Base-by-base conservation (phyloP, 2,329 filamentous ascomycete genomes). In the Diaporthe citriasiana region DNA sequence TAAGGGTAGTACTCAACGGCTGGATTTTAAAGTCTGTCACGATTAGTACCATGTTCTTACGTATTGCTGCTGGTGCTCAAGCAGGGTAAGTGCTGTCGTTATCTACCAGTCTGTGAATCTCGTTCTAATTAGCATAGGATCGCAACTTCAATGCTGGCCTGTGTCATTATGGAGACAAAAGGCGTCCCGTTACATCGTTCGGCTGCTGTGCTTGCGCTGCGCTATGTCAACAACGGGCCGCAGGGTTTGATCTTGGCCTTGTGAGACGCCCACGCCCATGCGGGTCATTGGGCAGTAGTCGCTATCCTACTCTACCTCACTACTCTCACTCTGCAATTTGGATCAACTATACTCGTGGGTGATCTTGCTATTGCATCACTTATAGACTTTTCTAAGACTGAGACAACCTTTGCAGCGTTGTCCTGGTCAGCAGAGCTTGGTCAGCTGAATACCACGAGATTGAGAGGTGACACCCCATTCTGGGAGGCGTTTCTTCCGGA, bases 81-180 rank as follows among this genome's bases (percentile, higher is more conserved):
- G 19, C 53, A 56, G 30, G 30, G 53, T 56, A 35, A 56, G 53
- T 10, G 17, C 6, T n/a, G 17, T 17, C 19, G 17, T 30, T 12
- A 56, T 22, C 0, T 38, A 6, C 22, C 27, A n/a, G 5, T 4
- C 19, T 19, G 9, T 19, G 25, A 19, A 35, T 35, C 1, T 33
- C 13, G 30, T 15, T 35, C 53, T 56, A 15, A 56, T 56, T 6
- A 1, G 10, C 53, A 9, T 35, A 56, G 53, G 0, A 56, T 56
- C 53, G 53, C 53, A 30, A 56, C 53, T 56, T 56, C 53, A n/a
- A 56, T 56, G 53, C 53, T 56, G n/a, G 53, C 53, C 4, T 56
- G 19, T 9, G 9, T 56, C 8, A 35, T 56, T 3, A 35, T 56
- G 53, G 53, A 56, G 8, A 56, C 30, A 3, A 56, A 35, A 56